These are phyloP conservation scores for Pisolithus albus DNA, from an alignment of 768 basidiomycete genomes.

Conservation along the genomic window DNA sequence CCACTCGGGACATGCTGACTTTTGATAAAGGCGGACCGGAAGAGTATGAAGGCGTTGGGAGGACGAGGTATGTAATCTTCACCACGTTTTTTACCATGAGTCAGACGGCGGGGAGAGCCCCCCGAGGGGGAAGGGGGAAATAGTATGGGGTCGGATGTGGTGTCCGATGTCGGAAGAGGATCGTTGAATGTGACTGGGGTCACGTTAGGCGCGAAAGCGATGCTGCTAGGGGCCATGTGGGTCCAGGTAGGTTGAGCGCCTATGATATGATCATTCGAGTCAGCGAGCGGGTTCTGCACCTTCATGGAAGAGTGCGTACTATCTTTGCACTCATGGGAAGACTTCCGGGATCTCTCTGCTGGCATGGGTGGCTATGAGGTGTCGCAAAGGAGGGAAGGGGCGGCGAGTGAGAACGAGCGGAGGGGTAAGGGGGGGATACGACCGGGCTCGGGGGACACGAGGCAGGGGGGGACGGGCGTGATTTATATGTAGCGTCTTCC, in stretches of 20 bases:
- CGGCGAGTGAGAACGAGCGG: not conserved
- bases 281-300: not conserved
- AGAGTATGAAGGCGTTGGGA: constrained; percentile 82
- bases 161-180: constrained; percentile 32
- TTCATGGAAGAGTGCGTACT: not conserved
- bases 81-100: constrained; percentile 64
- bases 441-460: too few relatives aligned
- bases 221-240: constrained; percentile 28
- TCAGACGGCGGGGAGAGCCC: constrained; percentile 34
- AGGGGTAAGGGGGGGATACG: too few relatives aligned
- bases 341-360: not conserved
- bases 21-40: constrained; percentile 79
- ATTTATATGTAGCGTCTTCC: too few relatives aligned
- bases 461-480: too few relatives aligned
- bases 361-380: not conserved
- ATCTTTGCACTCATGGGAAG: not conserved
- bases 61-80: constrained; percentile 77
- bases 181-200: constrained; percentile 55
- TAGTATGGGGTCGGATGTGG: constrained; percentile 41
- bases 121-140: constrained; percentile 47
- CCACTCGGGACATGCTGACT: constrained; percentile 67
- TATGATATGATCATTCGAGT: constrained; percentile 13
- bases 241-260: constrained; percentile 44
- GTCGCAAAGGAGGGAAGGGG: not conserved
- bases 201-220: constrained; percentile 54